These are phyloP conservation scores for Microstegium vimineum DNA, from an alignment of 176 grass and related monocot genomes.

Conservation along the genomic window DNA sequence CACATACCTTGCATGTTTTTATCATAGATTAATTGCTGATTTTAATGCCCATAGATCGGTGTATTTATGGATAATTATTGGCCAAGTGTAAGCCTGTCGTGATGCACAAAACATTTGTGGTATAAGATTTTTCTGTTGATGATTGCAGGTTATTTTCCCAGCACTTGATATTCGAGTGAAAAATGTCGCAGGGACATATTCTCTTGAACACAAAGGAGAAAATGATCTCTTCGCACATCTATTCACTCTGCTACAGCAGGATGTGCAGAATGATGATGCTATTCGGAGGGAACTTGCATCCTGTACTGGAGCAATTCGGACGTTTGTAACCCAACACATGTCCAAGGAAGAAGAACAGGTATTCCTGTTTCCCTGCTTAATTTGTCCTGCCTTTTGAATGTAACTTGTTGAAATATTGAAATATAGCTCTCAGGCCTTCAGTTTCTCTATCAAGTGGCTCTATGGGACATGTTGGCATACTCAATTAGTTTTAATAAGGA, in stretches of 20 bases:
- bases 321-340: constrained; percentile 79
- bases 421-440: background rate
- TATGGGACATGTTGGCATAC: background rate
- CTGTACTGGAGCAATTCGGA: constrained; percentile 69
- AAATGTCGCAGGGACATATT: constrained; percentile 86
- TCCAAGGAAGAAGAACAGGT: constrained; percentile 98
- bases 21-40: background rate
- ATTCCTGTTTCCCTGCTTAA: background rate
- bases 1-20: background rate
- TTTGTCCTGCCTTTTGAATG: background rate
- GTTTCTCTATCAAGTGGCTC: background rate
- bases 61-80: background rate
- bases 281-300: constrained; percentile 72
- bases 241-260: constrained; percentile 48
- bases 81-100: background rate
- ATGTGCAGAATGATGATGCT: constrained; percentile 42
- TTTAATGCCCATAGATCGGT: background rate
- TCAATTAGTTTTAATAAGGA: background rate
- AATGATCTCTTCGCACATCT: constrained; percentile 64
- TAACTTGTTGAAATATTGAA: constrained; percentile 12
- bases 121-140: constrained; percentile 3
- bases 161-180: constrained; percentile 89
- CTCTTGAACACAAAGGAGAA: constrained; percentile 81
- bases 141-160: constrained; percentile 77
- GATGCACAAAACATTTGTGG: background rate